Evolutionary conservation across 2,329 filamentous ascomycete species (phyloP), one percentile per base, ranked within the genome.

Genomic region (Exophiala aquamarina): DNA sequence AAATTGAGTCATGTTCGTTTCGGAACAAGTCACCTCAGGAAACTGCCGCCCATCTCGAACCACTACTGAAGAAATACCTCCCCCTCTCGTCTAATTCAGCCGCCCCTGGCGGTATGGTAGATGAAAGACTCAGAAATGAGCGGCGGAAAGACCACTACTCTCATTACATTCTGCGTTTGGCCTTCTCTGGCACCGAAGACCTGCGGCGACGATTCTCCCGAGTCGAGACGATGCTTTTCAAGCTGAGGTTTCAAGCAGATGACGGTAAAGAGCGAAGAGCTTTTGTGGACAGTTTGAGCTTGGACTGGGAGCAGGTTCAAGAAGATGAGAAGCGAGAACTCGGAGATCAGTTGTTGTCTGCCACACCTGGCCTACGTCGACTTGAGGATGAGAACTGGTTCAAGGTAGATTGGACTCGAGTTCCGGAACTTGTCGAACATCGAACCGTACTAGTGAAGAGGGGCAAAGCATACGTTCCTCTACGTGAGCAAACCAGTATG

Each of bases 131-230:
- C 11, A 77, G 80, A 18, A 70, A 81, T 26, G 89, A 98, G 70
- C 80, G 92, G 20, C 87, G 92, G 67, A 94, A 93, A 65, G 93
- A 98, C 61, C 93, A 98, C 70, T 98, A 97, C 70, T 93, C 88
- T 46, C 93, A 98, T 68, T 98, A 96, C 66, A 98, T 97, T 52
- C 79, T 98, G 4, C 84, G 93, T 1, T 81, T 98, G 34, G 93
- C 93, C 1, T 98, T 98, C 63, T 84, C 91, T 1, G 83, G 86
- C 2, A 96, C 92, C 0, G 90, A 95, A 63, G 93, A 98, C 61
- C 75, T 97, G 29, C 83, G 93, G 33, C 80, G 87, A 54, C 84
- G 93, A 18, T 98, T 97, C 63, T 80, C 84, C 3, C 82, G 91
- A 28, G 82, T 94, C 3, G 93, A 98, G 70, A 88, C 87, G 0